Base-by-base conservation (phyloP, 2,329 filamentous ascomycete genomes). In the Ophiostoma angusticollis region DNA sequence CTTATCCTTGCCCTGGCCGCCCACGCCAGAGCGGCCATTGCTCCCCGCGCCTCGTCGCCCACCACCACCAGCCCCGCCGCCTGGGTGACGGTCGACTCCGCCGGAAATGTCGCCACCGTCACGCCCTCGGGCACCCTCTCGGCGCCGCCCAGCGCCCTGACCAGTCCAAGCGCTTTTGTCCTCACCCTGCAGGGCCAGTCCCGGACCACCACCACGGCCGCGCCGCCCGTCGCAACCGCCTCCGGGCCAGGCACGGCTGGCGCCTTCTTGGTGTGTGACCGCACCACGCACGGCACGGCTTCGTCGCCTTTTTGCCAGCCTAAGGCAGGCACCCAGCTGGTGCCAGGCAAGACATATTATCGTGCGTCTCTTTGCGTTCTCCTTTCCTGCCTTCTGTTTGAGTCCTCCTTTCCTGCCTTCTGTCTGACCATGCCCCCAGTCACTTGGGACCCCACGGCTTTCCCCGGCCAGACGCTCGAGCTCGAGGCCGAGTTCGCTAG, bases 221-320 rank as follows among this genome's bases (percentile, higher is more conserved):
- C 49, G n/a, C 45, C 54, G 2, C 56, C 55, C 4, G 53, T 55
- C 3, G 55, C 55, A 1, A 52, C 50, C 2, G 56, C 57, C 5
- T 50, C 51, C 1, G 50, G 48, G 3, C 43, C 37, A 4, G 34
- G 39, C 8, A 45, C 43, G 4, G 47, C 43, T 13, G 57, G 56
- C 14, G 50, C 50, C 6, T 55, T 58, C 31, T 49, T 57, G 24
- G 45, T 48, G 9, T 61, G 58, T 48, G 43, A 46, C 24, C 25
- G 25, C 9, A 46, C 48, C 31, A 47, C 48, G 27, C 45, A 50
- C 19, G 52, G 52, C 12, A 12, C 12, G 5, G 48, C 51, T 17
- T 12, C 13, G 8, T 44, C 42, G 11, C 58, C 58, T 0, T 59
- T 61, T 33, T 61, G 58, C 39, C 49, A 49, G 33, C 58, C 58